Conservation (phyloP, 2,329 filamentous ascomycete genomes). For the Ophiostoma populinum region DNA sequence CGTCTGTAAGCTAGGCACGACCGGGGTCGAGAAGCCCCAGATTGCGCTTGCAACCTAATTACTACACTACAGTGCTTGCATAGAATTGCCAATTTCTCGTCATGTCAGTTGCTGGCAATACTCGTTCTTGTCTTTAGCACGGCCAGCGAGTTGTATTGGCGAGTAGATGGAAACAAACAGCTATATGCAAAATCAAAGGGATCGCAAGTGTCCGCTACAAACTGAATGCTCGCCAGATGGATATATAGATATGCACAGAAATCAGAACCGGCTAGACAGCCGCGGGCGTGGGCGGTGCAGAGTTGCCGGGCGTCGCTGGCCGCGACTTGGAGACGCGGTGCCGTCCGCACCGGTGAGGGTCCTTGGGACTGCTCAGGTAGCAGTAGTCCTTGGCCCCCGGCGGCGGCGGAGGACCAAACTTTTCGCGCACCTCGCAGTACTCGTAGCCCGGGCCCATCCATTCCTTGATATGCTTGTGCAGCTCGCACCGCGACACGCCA, state of each 20-base stretch:
- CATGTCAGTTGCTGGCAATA: too few species aligned
- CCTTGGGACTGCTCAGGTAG: constrained; percentile 42
- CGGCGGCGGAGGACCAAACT: constrained; percentile 32
- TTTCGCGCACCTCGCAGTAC: constrained; percentile 42
- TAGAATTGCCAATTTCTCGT: too few species aligned
- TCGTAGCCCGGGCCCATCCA: constrained; percentile 41
- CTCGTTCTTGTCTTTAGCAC: too few species aligned
- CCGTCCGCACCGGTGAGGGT: constrained; percentile 39
- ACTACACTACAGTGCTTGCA: too few species aligned
- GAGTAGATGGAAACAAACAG: too few species aligned
- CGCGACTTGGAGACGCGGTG: constrained; percentile 24
- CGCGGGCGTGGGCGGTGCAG: not conserved
- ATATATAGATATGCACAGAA: not conserved
- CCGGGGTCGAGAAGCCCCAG: too few species aligned
- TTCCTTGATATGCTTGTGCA: constrained; percentile 41
- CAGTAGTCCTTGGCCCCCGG: constrained; percentile 32
- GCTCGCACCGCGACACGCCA: constrained; percentile 41
- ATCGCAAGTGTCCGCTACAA: too few species aligned
- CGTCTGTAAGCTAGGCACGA: too few species aligned
- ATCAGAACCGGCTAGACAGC: not conserved
- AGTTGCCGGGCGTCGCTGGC: constrained; percentile 8
- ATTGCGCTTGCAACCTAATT: too few species aligned
- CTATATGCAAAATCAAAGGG: too few species aligned
- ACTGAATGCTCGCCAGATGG: too few species aligned
- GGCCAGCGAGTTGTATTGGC: too few species aligned